These are phyloP conservation scores for Elasticomyces elasticus DNA, from an alignment of 495 filamentous ascomycete genomes.

Conservation along the genomic window DNA sequence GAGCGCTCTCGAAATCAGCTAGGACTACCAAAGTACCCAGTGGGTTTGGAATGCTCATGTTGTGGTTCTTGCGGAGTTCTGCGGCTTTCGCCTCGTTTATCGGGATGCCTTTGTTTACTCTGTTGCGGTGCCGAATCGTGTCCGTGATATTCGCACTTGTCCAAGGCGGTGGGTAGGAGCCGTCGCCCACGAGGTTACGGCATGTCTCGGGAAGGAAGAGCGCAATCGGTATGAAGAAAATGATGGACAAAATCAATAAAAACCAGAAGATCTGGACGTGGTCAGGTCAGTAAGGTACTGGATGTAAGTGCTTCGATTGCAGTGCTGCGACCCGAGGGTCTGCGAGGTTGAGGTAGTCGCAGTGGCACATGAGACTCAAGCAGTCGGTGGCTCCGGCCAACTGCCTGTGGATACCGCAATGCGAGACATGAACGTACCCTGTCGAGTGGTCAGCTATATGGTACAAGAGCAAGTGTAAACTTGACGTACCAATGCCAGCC, in stretches of 20 bases:
- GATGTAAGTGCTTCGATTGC: neutral
- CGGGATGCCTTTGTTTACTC: constrained; percentile 6
- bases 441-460: neutral
- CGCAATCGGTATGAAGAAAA: constrained; percentile 8
- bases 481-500: constrained; percentile 12
- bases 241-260: constrained; percentile 11
- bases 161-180: constrained; percentile 31
- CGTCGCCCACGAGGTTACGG: constrained; percentile 47
- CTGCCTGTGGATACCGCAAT: too few species aligned
- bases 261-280: constrained; percentile 18
- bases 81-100: constrained; percentile 7
- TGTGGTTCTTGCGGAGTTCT: constrained; percentile 10
- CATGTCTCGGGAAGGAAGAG: constrained; percentile 78
- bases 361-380: too few species aligned
- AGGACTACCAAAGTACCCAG: constrained; percentile 29
- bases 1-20: constrained; percentile 35
- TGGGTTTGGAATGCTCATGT: constrained; percentile 10
- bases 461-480: neutral
- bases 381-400: too few species aligned
- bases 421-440: neutral
- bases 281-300: neutral
- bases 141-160: constrained; percentile 36
- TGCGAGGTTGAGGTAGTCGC: too few species aligned
- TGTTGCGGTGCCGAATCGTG: neutral
- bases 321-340: too few species aligned